Base-by-base conservation (phyloP, 1,284 basidiomycete species). In the Cutaneotrichosporon sp. region DNA sequence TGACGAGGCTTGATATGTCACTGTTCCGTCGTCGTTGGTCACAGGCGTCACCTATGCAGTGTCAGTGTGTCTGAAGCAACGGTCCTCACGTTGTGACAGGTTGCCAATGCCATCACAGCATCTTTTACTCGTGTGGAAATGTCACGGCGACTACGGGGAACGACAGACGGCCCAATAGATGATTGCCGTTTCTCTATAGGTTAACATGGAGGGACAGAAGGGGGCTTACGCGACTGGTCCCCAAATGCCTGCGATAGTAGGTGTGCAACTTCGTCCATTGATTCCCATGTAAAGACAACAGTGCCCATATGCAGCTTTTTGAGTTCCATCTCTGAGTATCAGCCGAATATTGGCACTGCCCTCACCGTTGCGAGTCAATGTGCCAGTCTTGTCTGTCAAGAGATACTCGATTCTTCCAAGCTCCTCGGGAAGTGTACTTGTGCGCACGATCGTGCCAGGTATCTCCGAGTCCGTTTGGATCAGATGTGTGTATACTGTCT, bases 261-360 rank as follows among this genome's bases (percentile, higher is more conserved):
- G 74, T 88, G 87, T 0, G 86, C 82, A 3, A 98, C 90, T 70
- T 99, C 96, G 67, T 99, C 96, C 93, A 98, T 97, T 9, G 92
- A 87, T 65, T 99, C 96, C 65, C 80, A 86, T 0, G 90, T 91
- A 70, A 94, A 99, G 3, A 90, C 93, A 81, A 98, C 90, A 0
- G 96, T 98, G 3, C 96, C 96, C 87, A 98, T 90, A 68, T 99
- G 94, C 32, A 99, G 78, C 71, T 96, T 97, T 77, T 88, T 93
- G 82, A 99, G 86, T 74, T 98, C 94, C 96, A 99, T 98, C 71
- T 97, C 92, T 93, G 70, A 5, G 17, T 2, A 33, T 52, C 37
- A 52, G 49, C 32, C 24, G 1, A 9, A 38, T n/a, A n/a, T n/a
- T n/a, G n/a, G n/a, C n/a, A n/a, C n/a, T n/a, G n/a, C n/a, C n/a